These are phyloP conservation scores for Paecilomyces sp. DNA, from an alignment of 2,329 filamentous ascomycete genomes.

Conservation along the genomic window DNA sequence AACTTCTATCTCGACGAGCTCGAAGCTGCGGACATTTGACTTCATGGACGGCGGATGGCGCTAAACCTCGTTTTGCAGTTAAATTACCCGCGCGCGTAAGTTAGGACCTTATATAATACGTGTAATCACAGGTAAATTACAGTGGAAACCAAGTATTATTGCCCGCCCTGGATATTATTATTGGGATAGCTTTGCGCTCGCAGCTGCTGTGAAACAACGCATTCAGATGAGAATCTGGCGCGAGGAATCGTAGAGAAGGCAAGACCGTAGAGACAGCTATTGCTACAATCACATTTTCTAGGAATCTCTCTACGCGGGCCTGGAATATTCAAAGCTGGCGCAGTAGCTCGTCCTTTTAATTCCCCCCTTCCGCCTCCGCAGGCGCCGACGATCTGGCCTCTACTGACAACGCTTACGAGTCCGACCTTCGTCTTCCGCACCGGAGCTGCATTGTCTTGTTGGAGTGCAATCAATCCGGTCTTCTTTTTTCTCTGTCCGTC, in stretches of 20 bases:
- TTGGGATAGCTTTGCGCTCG: background rate
- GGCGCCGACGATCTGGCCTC: slow-evolving; percentile 29
- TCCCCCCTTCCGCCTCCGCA: slow-evolving; percentile 4
- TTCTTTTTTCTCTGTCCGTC: background rate
- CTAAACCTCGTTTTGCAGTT: background rate
- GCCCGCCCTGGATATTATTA: no score
- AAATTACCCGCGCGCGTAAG: background rate
- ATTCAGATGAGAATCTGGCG: background rate
- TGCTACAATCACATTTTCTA: background rate
- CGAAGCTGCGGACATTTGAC: slow-evolving; percentile 4
- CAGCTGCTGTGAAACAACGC: background rate
- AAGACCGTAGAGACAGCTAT: background rate
- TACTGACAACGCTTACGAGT: slow-evolving; percentile 15
- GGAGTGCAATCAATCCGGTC: background rate
- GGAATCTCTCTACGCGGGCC: background rate
- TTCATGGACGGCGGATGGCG: background rate
- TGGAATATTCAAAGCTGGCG: background rate
- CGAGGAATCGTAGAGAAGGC: background rate
- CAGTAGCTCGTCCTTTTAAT: background rate
- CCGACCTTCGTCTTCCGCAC: slow-evolving; percentile 22
- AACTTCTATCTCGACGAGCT: background rate
- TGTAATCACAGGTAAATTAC: background rate
- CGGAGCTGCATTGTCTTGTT: background rate
- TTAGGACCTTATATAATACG: no score
- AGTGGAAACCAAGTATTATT: background rate